phyloP scores from a whole-genome alignment of 129 eudicot species.

The Flaveria linearis region DNA sequence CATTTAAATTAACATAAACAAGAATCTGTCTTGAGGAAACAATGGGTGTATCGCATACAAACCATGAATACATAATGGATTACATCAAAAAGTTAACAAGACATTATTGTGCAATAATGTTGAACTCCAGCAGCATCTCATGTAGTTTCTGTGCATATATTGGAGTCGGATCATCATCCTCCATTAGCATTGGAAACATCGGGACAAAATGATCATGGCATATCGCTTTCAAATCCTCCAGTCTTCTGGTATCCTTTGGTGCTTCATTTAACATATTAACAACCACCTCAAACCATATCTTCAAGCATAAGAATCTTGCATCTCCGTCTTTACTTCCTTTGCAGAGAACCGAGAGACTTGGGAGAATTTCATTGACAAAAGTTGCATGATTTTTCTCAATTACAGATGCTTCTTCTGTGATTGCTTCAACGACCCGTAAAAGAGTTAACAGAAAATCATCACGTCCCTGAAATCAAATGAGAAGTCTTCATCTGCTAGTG shows the following conservation, averaged over 20 bases:
- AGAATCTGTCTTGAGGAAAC: slow-evolving; percentile 15
- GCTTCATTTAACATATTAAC: slow-evolving; percentile 57
- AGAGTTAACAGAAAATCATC: slow-evolving; percentile 88
- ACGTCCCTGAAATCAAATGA: slow-evolving; percentile 67
- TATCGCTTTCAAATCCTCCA: slow-evolving; percentile 59
- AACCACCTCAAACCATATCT: slow-evolving; percentile 81
- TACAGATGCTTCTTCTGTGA: slow-evolving; percentile 68
- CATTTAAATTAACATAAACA: slow-evolving; percentile 28
- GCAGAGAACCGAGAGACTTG: slow-evolving; percentile 72
- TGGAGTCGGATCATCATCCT: slow-evolving; percentile 97
- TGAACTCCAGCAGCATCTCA: slow-evolving; percentile 70
- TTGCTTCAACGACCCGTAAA: slow-evolving; percentile 69
- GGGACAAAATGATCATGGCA: slow-evolving; percentile 65
- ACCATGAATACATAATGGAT: slow-evolving; percentile 29
- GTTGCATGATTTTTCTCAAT: slow-evolving; percentile 46
- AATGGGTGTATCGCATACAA: slow-evolving; percentile 22
- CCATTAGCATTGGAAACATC: slow-evolving; percentile 70
- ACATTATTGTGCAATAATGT: slow-evolving; percentile 26
- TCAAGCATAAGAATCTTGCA: slow-evolving; percentile 84
- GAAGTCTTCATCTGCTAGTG: background rate
- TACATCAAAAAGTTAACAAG: background rate
- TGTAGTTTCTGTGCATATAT: slow-evolving; percentile 81
- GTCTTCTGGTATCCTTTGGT: slow-evolving; percentile 36
- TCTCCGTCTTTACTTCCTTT: slow-evolving; percentile 94
- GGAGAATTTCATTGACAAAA: slow-evolving; percentile 66